Conservation (phyloP, 805 yeast species). For the Saccharomycopsis amapae region DNA sequence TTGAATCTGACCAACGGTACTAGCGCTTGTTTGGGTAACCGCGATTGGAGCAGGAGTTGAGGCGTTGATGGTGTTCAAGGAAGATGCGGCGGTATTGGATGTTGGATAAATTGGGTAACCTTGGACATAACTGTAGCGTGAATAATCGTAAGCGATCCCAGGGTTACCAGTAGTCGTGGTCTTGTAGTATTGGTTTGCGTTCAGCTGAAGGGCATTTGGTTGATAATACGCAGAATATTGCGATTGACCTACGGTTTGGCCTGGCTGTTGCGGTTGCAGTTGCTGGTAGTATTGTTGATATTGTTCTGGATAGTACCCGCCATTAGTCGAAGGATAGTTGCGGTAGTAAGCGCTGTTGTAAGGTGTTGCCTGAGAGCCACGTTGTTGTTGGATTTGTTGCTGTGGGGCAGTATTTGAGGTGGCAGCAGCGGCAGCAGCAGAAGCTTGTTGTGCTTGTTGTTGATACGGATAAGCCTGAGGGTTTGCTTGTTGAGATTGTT, state of each 20-base stretch:
- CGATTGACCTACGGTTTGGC: conserved; percentile 18
- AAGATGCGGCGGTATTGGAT: not conserved
- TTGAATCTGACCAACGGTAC: conserved; percentile 30
- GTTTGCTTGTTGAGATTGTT: no score
- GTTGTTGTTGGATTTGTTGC: no score
- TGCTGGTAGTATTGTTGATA: conserved; percentile 21
- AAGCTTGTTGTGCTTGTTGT: not conserved
- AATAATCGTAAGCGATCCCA: conserved; percentile 18
- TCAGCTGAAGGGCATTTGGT: conserved; percentile 13
- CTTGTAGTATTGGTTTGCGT: conserved; percentile 20
- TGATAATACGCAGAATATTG: conserved; percentile 14
- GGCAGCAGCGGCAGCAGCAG: conserved; percentile 5
- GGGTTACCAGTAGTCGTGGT: conserved; percentile 17
- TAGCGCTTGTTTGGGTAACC: conserved; percentile 13
- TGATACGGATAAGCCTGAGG: no score
- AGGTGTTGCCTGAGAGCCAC: not conserved
- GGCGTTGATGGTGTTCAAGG: conserved; percentile 6
- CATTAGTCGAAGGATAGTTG: conserved; percentile 2
- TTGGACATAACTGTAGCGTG: conserved; percentile 18
- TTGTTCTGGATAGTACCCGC: conserved; percentile 11
- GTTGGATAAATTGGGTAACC: conserved; percentile 19
- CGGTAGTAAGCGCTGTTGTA: conserved; percentile 9
- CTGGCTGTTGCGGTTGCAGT: conserved; percentile 23
- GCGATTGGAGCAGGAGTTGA: conserved; percentile 4
- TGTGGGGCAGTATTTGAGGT: not conserved